phyloP scores from a whole-genome alignment of 2,329 filamentous ascomycete genomes.

The Thielaviopsis euricoi region DNA sequence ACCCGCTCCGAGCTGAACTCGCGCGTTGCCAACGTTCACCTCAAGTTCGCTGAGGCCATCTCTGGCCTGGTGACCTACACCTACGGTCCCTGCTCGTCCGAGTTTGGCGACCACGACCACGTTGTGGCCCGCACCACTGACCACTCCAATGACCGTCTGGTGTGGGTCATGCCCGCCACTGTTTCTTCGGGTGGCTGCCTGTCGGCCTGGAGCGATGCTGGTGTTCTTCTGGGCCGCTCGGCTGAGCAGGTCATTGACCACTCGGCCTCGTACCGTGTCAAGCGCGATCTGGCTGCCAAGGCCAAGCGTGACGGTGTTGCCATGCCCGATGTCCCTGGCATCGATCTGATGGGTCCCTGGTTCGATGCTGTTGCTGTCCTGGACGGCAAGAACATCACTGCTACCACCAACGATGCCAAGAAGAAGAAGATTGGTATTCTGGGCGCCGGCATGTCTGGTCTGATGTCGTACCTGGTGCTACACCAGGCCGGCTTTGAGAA shows the following conservation, averaged over 20 bases:
- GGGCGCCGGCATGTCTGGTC: slow-evolving; percentile 47
- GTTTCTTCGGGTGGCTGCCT: slow-evolving; percentile 22
- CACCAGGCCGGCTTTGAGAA: slow-evolving; percentile 39
- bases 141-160: slow-evolving; percentile 13
- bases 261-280: slow-evolving; percentile 6
- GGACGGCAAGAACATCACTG: slow-evolving; percentile 24
- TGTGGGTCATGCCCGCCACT: slow-evolving; percentile 14
- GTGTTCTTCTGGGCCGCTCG: slow-evolving; percentile 19
- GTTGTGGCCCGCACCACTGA: slow-evolving; percentile 14
- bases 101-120: slow-evolving; percentile 12
- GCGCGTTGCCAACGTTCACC: slow-evolving; percentile 14
- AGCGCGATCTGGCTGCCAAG: slow-evolving; percentile 13
- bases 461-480: slow-evolving; percentile 40
- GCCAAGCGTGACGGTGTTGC: slow-evolving; percentile 19
- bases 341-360: slow-evolving; percentile 33
- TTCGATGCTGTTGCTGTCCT: slow-evolving; percentile 48
- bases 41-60: slow-evolving; percentile 12
- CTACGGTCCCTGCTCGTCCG: slow-evolving; percentile 14
- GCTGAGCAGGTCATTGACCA: slow-evolving; percentile 12
- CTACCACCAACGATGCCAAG: slow-evolving; percentile 37
- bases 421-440: slow-evolving; percentile 44
- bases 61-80: slow-evolving; percentile 13
- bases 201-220: slow-evolving; percentile 22
- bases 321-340: slow-evolving; percentile 28
- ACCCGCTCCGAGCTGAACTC: slow-evolving; percentile 9